Conservation (phyloP, 176 grass and related monocot species). For the Eleusine indica region DNA sequence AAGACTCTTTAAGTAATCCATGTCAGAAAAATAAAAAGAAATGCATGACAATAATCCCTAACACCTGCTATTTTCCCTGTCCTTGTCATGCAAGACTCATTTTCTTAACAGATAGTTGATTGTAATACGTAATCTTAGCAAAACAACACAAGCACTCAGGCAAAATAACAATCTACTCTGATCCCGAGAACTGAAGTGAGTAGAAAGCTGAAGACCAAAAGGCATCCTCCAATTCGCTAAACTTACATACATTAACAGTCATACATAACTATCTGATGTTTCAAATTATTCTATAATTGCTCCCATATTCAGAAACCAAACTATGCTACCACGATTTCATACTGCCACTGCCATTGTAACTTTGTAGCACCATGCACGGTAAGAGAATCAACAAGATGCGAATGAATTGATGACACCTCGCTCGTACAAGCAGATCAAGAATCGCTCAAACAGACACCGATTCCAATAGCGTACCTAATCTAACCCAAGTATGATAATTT, state of each 20-base stretch:
- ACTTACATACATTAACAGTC: not conserved
- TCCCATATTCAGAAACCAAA: not conserved
- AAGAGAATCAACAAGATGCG: not conserved
- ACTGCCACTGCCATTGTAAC: not conserved
- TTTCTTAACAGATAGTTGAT: not conserved
- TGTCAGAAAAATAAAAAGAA: constrained; percentile 16
- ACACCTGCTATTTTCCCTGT: not conserved
- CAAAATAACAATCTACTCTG: not conserved
- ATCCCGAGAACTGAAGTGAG: not conserved
- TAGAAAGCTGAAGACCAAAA: not conserved
- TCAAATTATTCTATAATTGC: not conserved
- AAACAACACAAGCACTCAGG: not conserved
- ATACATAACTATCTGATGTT: not conserved
- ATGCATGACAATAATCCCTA: not conserved
- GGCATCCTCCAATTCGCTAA: not conserved
- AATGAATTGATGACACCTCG: not conserved
- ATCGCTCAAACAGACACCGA: not conserved
- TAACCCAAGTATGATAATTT: not conserved
- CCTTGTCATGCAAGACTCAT: not conserved
- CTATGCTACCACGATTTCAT: not conserved
- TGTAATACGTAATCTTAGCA: not conserved
- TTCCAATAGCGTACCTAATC: not conserved
- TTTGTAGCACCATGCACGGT: not conserved
- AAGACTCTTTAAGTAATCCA: not conserved
- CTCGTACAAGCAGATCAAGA: not conserved